A percentile compares a stretch with the other conserved stretches of the same genome.
Conservation (phyloP, 257 asterid species). For the Solanum tacnaense region DNA sequence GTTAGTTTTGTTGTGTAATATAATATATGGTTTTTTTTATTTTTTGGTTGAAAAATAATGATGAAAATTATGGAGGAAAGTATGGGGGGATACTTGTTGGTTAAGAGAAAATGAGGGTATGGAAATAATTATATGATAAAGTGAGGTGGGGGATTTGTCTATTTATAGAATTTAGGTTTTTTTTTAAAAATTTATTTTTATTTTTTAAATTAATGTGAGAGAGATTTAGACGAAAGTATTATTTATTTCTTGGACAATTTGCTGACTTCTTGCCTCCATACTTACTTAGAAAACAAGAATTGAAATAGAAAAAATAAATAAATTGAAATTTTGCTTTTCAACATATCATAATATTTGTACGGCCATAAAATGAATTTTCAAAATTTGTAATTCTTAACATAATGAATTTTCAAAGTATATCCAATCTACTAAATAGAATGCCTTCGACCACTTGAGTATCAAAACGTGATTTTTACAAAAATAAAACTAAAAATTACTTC, state of each 20-base stretch:
- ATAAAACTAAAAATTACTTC: too few species aligned
- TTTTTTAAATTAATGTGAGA: neutral
- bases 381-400: too few species aligned
- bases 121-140: neutral
- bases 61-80: neutral
- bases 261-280: slow-evolving; percentile 2
- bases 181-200: too few species aligned
- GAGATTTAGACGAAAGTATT: neutral
- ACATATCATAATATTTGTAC: too few species aligned
- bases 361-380: too few species aligned
- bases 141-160: neutral
- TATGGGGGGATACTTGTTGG: neutral
- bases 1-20: neutral
- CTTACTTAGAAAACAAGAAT: neutral
- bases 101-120: neutral
- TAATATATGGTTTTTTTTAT: neutral
- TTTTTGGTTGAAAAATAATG: neutral
- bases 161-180: neutral
- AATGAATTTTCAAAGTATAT: too few species aligned
- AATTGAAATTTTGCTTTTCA: too few species aligned
- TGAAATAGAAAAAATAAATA: neutral
- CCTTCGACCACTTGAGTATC: too few species aligned
- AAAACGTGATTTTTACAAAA: too few species aligned
- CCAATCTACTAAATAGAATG: too few species aligned
- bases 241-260: neutral